phyloP scores from a whole-genome alignment of 352 stramenopile species.

The Aphanomyces euteiches region DNA sequence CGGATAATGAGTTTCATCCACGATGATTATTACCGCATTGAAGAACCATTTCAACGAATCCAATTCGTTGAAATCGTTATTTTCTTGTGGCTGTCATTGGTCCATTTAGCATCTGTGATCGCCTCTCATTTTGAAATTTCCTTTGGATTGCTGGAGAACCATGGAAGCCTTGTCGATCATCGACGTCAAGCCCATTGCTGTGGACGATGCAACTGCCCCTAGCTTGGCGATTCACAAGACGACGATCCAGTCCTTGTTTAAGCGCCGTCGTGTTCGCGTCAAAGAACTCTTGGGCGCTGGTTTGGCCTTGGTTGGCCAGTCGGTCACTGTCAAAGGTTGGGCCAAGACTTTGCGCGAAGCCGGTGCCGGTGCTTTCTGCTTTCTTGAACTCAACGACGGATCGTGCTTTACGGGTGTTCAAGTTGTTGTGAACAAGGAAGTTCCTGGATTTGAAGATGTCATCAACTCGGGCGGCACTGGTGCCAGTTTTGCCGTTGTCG shows the following conservation, averaged over 20 bases:
- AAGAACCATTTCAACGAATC: too few species aligned
- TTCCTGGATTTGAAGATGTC: conserved; percentile 71
- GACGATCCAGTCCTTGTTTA: conserved; percentile 54
- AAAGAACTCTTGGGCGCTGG: conserved; percentile 73
- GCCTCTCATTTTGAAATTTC: conserved; percentile 23
- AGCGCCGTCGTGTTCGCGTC: conserved; percentile 75
- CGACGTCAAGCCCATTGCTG: conserved; percentile 20
- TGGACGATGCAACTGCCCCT: conserved; percentile 24
- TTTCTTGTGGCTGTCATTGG: conserved; percentile 22
- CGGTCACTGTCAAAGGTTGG: conserved; percentile 92
- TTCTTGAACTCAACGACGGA: conserved; percentile 95
- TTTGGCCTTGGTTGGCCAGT: conserved; percentile 69
- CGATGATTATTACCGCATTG: too few species aligned
- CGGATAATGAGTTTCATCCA: neutral
- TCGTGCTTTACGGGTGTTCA: conserved; percentile 86
- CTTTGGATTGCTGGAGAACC: neutral
- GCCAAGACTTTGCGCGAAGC: conserved; percentile 88
- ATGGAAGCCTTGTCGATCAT: conserved; percentile 27
- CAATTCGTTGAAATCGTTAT: too few species aligned
- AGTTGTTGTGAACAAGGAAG: conserved; percentile 79
- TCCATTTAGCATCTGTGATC: conserved; percentile 9
- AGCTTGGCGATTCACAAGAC: conserved; percentile 22
- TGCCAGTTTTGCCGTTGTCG: conserved; percentile 76
- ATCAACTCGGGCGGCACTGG: conserved; percentile 81
- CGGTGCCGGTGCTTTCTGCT: conserved; percentile 87